These are phyloP conservation scores for Boletus rubroflammeus DNA, from an alignment of 768 basidiomycete genomes.

Conservation along the genomic window DNA sequence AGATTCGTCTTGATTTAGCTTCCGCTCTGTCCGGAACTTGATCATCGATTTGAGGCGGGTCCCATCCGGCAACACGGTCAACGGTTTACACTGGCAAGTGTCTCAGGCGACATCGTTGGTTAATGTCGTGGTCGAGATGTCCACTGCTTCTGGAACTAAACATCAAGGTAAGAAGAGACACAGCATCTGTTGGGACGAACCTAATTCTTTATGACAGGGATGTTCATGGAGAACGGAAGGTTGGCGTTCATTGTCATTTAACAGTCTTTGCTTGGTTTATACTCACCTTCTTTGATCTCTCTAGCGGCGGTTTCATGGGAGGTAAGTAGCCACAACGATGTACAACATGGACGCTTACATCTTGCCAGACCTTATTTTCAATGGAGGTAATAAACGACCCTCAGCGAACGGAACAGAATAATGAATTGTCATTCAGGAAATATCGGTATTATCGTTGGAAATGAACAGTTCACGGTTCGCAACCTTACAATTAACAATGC, in stretches of 20 bases:
- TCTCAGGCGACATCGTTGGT: constrained; percentile 71
- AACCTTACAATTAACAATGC: constrained; percentile 55
- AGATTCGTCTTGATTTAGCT: constrained; percentile 35
- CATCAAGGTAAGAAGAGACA: constrained; percentile 56
- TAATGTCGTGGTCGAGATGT: constrained; percentile 72
- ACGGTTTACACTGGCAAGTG: constrained; percentile 83
- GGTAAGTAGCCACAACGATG: constrained; percentile 37
- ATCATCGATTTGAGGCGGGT: constrained; percentile 63
- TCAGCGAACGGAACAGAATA: not conserved
- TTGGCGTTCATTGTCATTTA: constrained; percentile 3
- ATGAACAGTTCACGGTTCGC: constrained; percentile 74
- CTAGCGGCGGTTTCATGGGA: constrained; percentile 47
- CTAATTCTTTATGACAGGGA: constrained; percentile 24
- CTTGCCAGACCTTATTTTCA: constrained; percentile 37
- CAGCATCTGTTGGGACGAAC: not conserved
- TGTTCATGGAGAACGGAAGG: constrained; percentile 79
- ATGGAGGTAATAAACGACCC: constrained; percentile 31
- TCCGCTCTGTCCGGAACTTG: constrained; percentile 71
- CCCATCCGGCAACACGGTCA: constrained; percentile 49
- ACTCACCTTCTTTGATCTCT: not conserved
- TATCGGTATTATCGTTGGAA: constrained; percentile 69
- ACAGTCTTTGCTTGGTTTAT: not conserved
- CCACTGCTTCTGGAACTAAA: constrained; percentile 52
- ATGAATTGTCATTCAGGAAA: constrained; percentile 22
- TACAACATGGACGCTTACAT: not conserved